Conservation (phyloP, 1,284 basidiomycete species). For the Pseudozyma tsukubaensis region DNA sequence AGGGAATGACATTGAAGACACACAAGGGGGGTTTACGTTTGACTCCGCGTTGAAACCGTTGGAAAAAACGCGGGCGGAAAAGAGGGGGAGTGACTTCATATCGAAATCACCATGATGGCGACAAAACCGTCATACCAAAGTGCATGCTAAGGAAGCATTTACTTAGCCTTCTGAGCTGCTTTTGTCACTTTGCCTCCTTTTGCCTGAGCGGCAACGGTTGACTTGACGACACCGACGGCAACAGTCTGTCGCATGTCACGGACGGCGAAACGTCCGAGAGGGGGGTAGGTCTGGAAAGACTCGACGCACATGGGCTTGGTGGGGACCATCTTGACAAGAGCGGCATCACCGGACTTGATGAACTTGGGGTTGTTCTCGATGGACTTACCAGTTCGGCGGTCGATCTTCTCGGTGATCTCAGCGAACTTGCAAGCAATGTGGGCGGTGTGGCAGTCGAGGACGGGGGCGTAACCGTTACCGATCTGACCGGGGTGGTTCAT, state of each 20-base stretch:
- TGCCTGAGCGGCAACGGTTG: constrained; percentile 47
- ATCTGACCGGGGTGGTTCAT: constrained; percentile 99
- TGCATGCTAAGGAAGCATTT: constrained; percentile 3
- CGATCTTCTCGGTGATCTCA: constrained; percentile 98
- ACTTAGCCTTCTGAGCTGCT: constrained; percentile 83
- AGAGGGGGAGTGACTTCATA: constrained; percentile 5
- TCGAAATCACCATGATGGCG: not conserved
- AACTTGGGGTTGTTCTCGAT: constrained; percentile 91
- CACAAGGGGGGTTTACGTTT: constrained; percentile 26
- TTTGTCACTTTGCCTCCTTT: constrained; percentile 79
- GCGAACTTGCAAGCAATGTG: constrained; percentile 99
- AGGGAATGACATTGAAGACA: not conserved
- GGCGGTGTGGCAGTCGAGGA: constrained; percentile 99
- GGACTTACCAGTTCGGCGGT: constrained; percentile 90
- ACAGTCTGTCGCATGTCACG: constrained; percentile 72
- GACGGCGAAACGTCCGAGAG: constrained; percentile 93
- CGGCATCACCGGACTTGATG: constrained; percentile 76
- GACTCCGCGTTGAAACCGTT: constrained; percentile 40
- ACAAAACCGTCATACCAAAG: not conserved
- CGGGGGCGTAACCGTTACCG: constrained; percentile 95
- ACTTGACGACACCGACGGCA: constrained; percentile 94
- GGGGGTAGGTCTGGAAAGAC: constrained; percentile 96
- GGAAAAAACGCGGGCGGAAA: constrained; percentile 32
- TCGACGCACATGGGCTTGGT: constrained; percentile 99
- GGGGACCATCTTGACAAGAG: constrained; percentile 97